Evolutionary conservation across 2,329 filamentous ascomycete genomes (phyloP).

Genomic region (Monilinia fructigena): DNA sequence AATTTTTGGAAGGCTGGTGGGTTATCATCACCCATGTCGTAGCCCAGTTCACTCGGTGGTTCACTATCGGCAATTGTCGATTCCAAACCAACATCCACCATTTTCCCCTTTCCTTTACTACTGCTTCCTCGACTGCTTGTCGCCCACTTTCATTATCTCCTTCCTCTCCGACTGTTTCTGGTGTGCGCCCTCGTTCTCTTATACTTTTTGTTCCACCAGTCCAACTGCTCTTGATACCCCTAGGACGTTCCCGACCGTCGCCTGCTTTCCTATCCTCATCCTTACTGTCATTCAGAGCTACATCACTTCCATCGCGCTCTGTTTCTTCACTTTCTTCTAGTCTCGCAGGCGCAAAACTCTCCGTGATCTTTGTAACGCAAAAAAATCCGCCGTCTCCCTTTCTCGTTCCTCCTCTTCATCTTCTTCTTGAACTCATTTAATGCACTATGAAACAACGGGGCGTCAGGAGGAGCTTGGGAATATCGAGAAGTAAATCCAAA

Average conservation of each 20-base stretch:
- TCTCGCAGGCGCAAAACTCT: constrained; percentile 79
- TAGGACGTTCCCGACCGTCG: constrained; percentile 47
- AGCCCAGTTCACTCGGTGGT: constrained; percentile 59
- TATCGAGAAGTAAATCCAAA: constrained; percentile 81
- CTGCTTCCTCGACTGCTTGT: constrained; percentile 36
- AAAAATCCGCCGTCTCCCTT: constrained; percentile 88
- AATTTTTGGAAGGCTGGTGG: constrained; percentile 65
- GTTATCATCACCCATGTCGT: constrained; percentile 53
- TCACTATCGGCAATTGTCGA: constrained; percentile 60
- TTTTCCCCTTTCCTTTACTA: constrained; percentile 60
- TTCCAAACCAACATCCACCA: constrained; percentile 87
- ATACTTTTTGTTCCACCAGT: constrained; percentile 47
- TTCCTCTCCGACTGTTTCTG: constrained; percentile 42
- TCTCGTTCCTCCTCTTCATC: constrained; percentile 91
- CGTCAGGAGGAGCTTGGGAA: constrained; percentile 65
- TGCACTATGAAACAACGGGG: constrained; percentile 91
- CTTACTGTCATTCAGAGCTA: constrained; percentile 53
- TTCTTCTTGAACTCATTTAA: constrained; percentile 89
- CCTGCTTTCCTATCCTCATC: constrained; percentile 47
- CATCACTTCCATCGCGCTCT: constrained; percentile 66
- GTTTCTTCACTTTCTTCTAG: constrained; percentile 83
- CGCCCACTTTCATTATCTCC: constrained; percentile 36
- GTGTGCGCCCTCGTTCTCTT: constrained; percentile 34
- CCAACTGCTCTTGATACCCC: constrained; percentile 64
- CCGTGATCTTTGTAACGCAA: constrained; percentile 84